phyloP scores from a whole-genome alignment of 306 rosid genomes.

The Quercus suber region DNA sequence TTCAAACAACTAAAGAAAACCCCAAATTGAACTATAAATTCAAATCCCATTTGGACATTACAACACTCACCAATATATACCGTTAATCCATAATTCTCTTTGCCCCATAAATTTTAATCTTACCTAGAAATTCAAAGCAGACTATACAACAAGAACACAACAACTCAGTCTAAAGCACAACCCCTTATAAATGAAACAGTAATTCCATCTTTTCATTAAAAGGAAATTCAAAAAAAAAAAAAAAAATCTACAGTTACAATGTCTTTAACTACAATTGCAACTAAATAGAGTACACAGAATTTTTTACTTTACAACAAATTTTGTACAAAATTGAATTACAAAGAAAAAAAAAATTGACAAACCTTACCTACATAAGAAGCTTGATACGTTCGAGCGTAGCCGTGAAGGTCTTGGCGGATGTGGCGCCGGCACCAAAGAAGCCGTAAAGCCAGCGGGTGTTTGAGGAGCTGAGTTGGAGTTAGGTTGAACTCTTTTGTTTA shows the following conservation, averaged over 20 bases:
- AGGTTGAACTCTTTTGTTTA: conserved; percentile 47
- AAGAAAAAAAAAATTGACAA: not conserved
- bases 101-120: not conserved
- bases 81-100: not conserved
- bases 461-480: conserved; percentile 59
- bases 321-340: not conserved
- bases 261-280: not conserved
- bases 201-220: not conserved
- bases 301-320: not conserved
- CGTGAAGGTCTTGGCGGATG: conserved; percentile 80
- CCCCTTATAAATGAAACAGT: too few relatives aligned
- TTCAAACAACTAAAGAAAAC: not conserved
- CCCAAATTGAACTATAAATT: not conserved
- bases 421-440: conserved; percentile 70
- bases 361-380: conserved; percentile 84
- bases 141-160: not conserved
- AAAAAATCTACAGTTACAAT: not conserved
- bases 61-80: not conserved
- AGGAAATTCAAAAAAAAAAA: too few relatives aligned
- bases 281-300: not conserved
- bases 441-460: conserved; percentile 60
- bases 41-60: not conserved
- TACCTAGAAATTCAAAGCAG: not conserved
- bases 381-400: conserved; percentile 95
- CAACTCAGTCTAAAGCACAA: too few relatives aligned